These are phyloP conservation scores for Solanum habrochaites DNA, from an alignment of 257 asterid genomes.

Conservation along the genomic window DNA sequence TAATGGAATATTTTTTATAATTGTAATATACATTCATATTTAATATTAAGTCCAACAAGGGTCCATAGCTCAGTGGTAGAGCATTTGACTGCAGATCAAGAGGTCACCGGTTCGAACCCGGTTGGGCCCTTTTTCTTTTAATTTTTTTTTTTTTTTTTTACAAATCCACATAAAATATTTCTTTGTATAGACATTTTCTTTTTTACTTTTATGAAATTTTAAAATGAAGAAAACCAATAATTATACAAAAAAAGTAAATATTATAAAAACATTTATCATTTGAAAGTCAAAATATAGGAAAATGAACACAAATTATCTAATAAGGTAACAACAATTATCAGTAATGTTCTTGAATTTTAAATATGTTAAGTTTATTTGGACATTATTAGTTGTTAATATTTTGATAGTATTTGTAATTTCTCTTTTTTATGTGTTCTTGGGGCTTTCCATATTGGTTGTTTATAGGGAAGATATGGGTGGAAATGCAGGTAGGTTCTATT, in stretches of 20 bases:
- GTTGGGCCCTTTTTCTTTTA: slow-evolving; percentile 13
- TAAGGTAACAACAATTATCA: neutral
- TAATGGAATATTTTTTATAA: no score
- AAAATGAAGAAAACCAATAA: neutral
- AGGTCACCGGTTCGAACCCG: slow-evolving; percentile 39
- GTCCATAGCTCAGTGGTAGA: slow-evolving; percentile 90
- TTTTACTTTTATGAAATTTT: neutral
- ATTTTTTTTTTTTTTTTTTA: no score
- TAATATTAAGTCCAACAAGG: neutral
- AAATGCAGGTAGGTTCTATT: no score
- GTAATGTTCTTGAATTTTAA: neutral
- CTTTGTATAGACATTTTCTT: neutral
- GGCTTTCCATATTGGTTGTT: no score
- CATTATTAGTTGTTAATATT: no score
- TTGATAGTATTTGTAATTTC: no score
- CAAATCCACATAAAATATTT: neutral
- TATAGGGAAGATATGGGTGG: no score
- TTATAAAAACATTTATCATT: neutral
- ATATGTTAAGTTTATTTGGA: neutral
- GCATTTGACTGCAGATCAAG: slow-evolving; percentile 61
- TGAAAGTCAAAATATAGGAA: neutral
- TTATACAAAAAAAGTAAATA: no score
- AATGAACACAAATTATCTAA: neutral
- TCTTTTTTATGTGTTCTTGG: no score
- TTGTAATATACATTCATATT: fast-evolving